These are phyloP conservation scores for Neoarthrinium moseri DNA, from an alignment of 2,329 filamentous ascomycete genomes.

Conservation along the genomic window DNA sequence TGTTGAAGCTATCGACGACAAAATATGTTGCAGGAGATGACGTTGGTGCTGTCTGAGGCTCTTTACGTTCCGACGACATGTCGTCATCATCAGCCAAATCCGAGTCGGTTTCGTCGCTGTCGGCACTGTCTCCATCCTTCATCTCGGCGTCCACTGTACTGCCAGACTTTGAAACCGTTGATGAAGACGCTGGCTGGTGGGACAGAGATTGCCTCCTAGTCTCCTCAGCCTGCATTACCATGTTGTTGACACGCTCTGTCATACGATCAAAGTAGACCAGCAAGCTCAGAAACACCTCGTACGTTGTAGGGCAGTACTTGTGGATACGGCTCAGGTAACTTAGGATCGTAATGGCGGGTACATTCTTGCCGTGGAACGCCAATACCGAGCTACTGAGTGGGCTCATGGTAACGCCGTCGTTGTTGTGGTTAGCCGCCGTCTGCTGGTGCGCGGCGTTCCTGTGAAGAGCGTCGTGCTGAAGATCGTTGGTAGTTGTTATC, in stretches of 20 bases:
- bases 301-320: slow-evolving; percentile 98
- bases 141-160: slow-evolving; percentile 32
- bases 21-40: slow-evolving; percentile 60
- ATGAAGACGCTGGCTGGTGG: slow-evolving; percentile 8
- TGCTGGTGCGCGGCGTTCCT: slow-evolving; percentile 62
- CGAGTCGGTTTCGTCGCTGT: slow-evolving; percentile 45
- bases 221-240: slow-evolving; percentile 68
- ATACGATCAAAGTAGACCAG: slow-evolving; percentile 98
- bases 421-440: slow-evolving; percentile 44
- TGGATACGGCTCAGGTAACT: slow-evolving; percentile 96
- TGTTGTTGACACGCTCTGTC: slow-evolving; percentile 91
- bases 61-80: slow-evolving; percentile 23
- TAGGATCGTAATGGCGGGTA: slow-evolving; percentile 93
- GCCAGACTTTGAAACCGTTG: slow-evolving; percentile 5
- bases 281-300: slow-evolving; percentile 93
- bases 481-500: slow-evolving; percentile 94
- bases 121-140: slow-evolving; percentile 31
- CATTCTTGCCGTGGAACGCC: slow-evolving; percentile 97
- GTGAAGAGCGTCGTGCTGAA: slow-evolving; percentile 88
- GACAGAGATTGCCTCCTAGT: slow-evolving; percentile 35
- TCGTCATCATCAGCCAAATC: slow-evolving; percentile 50
- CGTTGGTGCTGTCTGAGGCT: slow-evolving; percentile 13
- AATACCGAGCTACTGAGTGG: slow-evolving; percentile 68
- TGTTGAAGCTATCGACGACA: slow-evolving; percentile 98
- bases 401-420: slow-evolving; percentile 55